A percentile compares a stretch with the other conserved stretches of the same genome.
Evolutionary conservation across 768 basidiomycete species (phyloP).

Genomic region (Boletus vermiculosoides): DNA sequence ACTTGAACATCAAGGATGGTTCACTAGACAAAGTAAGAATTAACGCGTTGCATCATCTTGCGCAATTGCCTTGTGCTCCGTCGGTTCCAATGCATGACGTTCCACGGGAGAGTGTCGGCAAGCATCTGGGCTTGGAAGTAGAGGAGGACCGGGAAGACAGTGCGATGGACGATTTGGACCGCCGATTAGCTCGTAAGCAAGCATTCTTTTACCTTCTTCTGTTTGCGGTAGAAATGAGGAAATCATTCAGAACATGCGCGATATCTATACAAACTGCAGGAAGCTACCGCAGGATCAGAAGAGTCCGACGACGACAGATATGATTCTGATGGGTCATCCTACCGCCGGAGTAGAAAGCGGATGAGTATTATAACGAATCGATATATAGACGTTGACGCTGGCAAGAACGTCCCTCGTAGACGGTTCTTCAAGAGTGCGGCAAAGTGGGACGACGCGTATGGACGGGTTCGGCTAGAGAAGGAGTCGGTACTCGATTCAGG

Average conservation of each 20-base stretch:
- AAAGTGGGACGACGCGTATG: conserved; percentile 35
- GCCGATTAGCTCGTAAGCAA: conserved; percentile 68
- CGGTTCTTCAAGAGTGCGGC: conserved; percentile 58
- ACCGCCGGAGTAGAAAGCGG: conserved; percentile 45
- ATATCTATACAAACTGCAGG: conserved; percentile 62
- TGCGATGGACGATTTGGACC: conserved; percentile 61
- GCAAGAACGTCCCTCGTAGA: conserved; percentile 38
- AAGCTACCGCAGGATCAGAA: conserved; percentile 44
- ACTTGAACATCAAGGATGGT: conserved; percentile 78
- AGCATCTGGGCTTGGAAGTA: conserved; percentile 56
- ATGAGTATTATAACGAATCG: conserved; percentile 70
- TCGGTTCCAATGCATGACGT: conserved; percentile 85
- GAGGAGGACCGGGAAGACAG: conserved; percentile 41
- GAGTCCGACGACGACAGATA: conserved; percentile 48
- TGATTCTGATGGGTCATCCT: conserved; percentile 51
- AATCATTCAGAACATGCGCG: conserved; percentile 55
- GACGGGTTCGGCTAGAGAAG: conserved; percentile 24
- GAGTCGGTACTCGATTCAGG: conserved; percentile 23
- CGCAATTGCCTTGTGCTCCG: conserved; percentile 69
- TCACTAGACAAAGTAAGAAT: conserved; percentile 80
- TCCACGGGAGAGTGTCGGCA: conserved; percentile 64
- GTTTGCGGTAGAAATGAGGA: background rate
- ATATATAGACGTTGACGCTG: conserved; percentile 47
- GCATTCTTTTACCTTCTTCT: background rate
- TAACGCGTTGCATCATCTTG: conserved; percentile 53